phyloP scores from a whole-genome alignment of 257 asterid species.

The Scutellaria galericulata region DNA sequence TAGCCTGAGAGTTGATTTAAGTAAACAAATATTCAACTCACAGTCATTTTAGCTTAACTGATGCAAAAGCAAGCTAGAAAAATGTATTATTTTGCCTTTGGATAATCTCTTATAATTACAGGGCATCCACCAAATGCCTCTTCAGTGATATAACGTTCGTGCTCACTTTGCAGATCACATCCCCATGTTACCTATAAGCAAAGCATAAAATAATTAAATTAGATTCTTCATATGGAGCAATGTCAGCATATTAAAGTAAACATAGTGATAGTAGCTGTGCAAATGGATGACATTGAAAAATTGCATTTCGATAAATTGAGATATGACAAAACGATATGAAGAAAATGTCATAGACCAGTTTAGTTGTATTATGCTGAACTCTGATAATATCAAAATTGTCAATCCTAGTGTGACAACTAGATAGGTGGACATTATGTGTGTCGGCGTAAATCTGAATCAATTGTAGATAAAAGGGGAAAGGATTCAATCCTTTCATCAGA shows the following conservation, averaged over 20 bases:
- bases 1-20: constrained; percentile 58
- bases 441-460: background rate
- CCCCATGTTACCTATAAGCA: constrained; percentile 89
- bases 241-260: background rate
- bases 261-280: background rate
- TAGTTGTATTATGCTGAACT: background rate
- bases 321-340: background rate
- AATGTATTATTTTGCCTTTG: constrained; percentile 60
- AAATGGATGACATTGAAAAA: background rate
- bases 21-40: constrained; percentile 29
- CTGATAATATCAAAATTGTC: background rate
- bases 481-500: constrained; percentile 15
- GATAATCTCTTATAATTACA: constrained; percentile 93
- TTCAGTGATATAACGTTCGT: constrained; percentile 92
- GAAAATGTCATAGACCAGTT: background rate
- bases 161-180: constrained; percentile 99
- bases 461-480: background rate
- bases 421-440: background rate
- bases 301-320: background rate
- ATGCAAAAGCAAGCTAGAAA: constrained; percentile 18
- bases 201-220: constrained; percentile 26
- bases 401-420: constrained; percentile 10
- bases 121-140: constrained; percentile 93
- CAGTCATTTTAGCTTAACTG: constrained; percentile 22
- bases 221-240: constrained; percentile 8